Percentiles rank a stretch among this genome's conserved stretches.
Evolutionary conservation across 2,329 filamentous ascomycete genomes (phyloP).

Genomic region (Aspergillus fumigatus): DNA sequence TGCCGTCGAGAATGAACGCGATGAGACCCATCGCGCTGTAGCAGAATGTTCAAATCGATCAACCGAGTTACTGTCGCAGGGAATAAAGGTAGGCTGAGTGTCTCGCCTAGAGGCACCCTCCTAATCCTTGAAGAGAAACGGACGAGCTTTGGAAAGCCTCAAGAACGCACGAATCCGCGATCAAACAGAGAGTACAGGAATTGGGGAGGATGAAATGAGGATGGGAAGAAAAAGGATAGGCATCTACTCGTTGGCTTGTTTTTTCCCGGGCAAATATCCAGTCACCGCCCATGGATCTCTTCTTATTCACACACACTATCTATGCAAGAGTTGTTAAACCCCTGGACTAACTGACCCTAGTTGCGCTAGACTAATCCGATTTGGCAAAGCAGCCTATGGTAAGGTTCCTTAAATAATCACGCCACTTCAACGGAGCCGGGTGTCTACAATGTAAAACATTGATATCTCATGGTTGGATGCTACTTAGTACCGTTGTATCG

Average conservation of each 20-base stretch:
- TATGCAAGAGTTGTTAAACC: background rate
- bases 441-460: background rate
- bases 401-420: background rate
- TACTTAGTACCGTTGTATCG: background rate
- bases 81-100: background rate
- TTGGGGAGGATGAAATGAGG: background rate
- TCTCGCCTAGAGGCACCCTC: constrained; percentile 9
- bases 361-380: background rate
- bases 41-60: background rate
- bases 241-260: background rate
- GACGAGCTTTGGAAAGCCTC: background rate
- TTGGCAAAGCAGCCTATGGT: background rate
- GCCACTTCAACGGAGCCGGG: background rate
- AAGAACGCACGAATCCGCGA: background rate
- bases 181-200: background rate
- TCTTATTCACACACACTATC: background rate
- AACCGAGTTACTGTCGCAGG: background rate
- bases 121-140: background rate
- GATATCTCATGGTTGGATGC: background rate
- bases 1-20: constrained; percentile 41
- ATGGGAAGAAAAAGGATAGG: background rate
- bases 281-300: background rate
- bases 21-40: constrained; percentile 49
- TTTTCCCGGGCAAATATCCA: background rate
- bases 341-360: background rate